Base-by-base conservation (phyloP, 1,139 yeast species). In the Eremothecium coryli region DNA sequence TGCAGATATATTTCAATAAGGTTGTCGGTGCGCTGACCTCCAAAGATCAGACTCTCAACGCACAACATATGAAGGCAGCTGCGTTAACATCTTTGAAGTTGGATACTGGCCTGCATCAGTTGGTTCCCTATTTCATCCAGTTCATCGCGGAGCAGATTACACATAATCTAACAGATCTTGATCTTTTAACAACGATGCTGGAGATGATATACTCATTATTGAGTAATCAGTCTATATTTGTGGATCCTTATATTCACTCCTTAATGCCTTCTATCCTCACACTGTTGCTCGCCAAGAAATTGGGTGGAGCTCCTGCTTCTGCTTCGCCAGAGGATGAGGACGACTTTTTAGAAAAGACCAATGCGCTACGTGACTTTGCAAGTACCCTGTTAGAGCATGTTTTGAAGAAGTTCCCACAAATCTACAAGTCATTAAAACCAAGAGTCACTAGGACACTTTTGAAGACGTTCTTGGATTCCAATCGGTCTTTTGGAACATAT, bases 201-300 rank as follows among this genome's bases (percentile, higher is more conserved):
- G 94, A 85, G 56, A 88, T 86, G 40, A 75, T 90, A 15, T 81
- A 84, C 43, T 90, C 97, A 0, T 67, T 93, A 33, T 70, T 88
- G 31, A 76, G 82, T 32, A 93, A 93, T 60, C 77, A 77, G 37
- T 80, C 95, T 16, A 77, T 93, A 31, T 90, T 88, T 52, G 69
- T 90, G 44, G 97, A 90, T 48, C 98, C 98, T 9, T 93, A 90
- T 51, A 88, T 93, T 34, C 98, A 93, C 60, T 93, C 95, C 1
- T 66, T 93, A 48, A 85, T 90, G 85, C 98, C 99, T 15, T 84
- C 96, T 44, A 79, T 90, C 23, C 67, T 93, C 45, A 93, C 99
- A 0, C 68, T 93, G 21, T 67, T 93, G 34, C 68, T 93, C 40
- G 96, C 97, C 2, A 88, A 86, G 52, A 73, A 84, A 43, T 73